Base-by-base conservation (phyloP, 2,329 filamentous ascomycete genomes). In the Fusarium mangiferae region DNA sequence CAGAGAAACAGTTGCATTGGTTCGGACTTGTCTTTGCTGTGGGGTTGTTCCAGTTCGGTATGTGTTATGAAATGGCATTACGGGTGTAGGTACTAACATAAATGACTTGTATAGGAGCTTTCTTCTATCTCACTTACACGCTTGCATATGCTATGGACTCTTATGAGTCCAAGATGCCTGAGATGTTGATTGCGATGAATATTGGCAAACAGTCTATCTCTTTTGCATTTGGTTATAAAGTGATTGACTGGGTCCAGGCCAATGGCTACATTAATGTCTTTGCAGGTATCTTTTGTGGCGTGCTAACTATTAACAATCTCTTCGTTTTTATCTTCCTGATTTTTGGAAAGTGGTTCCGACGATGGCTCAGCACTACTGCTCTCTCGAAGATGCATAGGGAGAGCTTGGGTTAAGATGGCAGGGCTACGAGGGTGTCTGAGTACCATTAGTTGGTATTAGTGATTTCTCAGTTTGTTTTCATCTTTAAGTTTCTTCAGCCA, bases 131-230 rank as follows among this genome's bases (percentile, higher is more conserved):
- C 17, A 58, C 56, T 48, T 58, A 58, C 42, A 58, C 56, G 6
- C 56, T 58, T 24, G 56, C 56, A 46, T 58, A 58, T 24, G 56
- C 56, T 0, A 58, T 58, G 56, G 56, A 58, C 42, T 58, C 42
- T 38, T 58, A 58, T 24, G 56, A 48, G 46, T 24, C 56, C 20
- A 58, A 38, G 4, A 46, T 48, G n/a, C 56, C 56, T 20, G 56
- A 59, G 24, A 59, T 48, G 56, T 33, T 59, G 24, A 59, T 59
- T 30, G 56, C 56, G 33, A 59, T 59, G 20, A 59, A 59, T 20
- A 3, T 59, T 20, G 56, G 56, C 33, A 58, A 58, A n/a, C 24
- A 33, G 42, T 38, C 56, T 6, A 48, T 48, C 22, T 59, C 56
- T 35, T 59, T 59, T n/a, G 56, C 30, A 6, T 59, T 58, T 46